Evolutionary conservation across 257 asterid species (phyloP).

Genomic region (Rubia yunnanensis): DNA sequence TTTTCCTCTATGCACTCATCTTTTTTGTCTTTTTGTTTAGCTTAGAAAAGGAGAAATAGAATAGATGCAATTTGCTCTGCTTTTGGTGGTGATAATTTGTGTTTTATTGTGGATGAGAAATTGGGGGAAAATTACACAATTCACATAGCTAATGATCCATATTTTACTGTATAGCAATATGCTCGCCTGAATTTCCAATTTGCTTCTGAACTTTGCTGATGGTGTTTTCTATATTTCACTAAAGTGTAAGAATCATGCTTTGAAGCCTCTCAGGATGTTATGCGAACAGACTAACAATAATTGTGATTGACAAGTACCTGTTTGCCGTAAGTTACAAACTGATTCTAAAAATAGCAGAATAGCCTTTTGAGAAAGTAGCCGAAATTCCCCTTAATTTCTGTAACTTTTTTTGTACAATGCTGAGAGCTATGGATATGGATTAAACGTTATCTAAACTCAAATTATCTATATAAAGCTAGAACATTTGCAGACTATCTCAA

Average conservation of each 20-base stretch:
- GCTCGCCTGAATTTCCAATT: neutral
- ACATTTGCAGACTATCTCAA: neutral
- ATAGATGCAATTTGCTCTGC: neutral
- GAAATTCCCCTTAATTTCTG: constrained; percentile 28
- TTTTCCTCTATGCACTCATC: neutral
- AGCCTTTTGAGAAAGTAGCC: constrained; percentile 10
- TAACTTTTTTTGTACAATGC: neutral
- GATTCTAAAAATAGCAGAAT: constrained; percentile 33
- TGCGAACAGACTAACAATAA: constrained; percentile 21
- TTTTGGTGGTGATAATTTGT: neutral
- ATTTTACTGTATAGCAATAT: neutral
- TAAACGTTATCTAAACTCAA: constrained; percentile 1
- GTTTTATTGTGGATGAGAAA: neutral
- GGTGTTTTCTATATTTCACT: neutral
- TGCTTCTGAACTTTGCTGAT: neutral
- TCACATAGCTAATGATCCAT: neutral
- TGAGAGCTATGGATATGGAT: constrained; percentile 21
- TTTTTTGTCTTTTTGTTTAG: neutral
- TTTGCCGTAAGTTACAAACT: constrained; percentile 18
- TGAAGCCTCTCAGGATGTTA: constrained; percentile 12
- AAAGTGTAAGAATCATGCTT: constrained; percentile 21
- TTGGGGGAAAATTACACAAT: neutral
- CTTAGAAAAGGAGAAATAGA: neutral
- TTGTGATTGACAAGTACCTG: constrained; percentile 22
- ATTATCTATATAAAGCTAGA: constrained; percentile 17